Base-by-base conservation (phyloP, 2,329 filamentous ascomycete species). In the Emmonsia crescens region DNA sequence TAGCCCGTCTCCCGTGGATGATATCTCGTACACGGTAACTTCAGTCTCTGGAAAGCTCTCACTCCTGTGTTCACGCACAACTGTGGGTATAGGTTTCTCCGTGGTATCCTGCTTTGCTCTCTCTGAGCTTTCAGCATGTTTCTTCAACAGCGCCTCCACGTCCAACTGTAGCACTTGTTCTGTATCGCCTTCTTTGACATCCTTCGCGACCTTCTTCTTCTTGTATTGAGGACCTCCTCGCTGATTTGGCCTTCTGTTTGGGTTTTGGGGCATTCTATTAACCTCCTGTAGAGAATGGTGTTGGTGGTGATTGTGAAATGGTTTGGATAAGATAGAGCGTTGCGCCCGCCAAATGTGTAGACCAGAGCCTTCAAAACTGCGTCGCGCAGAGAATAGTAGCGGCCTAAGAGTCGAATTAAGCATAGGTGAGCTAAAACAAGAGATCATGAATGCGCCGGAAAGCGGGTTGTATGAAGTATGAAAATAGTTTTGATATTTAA, bases 1-100 rank as follows among this genome's bases (percentile, higher is more conserved):
- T 61, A 99, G 82, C 2, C 91, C 94, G 68, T 97, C 94, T 60
- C 94, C 94, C 0, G 90, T 96, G 0, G 93, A 97, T 0, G 93
- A 96, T 40, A 97, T 80, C 66, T 89, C 85, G 6, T 85, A 75
- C 62, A 97, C 86, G n/a, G 88, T 85, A 48, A 97, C 83, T 60
- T 96, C 87, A 48, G 94, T 84, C 72, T 96, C 89, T 5, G 85
- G 82, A 63, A 88, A 88, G 46, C 21, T 21, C 14, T 64, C 80
- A 79, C 66, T 87, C 83, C 1, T 89, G 88, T 1, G 91, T 8
- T 55, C 52, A 44, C 62, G 66, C 27, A 64, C 61, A n/a, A 66
- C 62, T 31, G 66, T 63, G 21, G 69, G 64, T 51, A 63, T 63
- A n/a, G n/a, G n/a, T 3, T 66, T 65, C 1, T 72, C 70, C 3